These are phyloP conservation scores for Brassica juncea DNA, from an alignment of 345 rosid species.

Conservation along the genomic window DNA sequence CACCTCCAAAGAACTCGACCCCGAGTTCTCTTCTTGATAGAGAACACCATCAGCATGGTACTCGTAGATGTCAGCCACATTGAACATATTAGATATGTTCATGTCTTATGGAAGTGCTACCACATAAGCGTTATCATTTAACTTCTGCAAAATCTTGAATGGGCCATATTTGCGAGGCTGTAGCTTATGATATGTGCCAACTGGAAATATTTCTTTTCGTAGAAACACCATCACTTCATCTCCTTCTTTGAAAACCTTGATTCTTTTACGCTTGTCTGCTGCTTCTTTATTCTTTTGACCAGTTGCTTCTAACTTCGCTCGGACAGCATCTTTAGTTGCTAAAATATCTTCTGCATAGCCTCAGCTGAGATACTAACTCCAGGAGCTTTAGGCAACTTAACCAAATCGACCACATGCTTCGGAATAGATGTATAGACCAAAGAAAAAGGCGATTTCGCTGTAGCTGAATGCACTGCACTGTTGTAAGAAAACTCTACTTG, in stretches of 20 bases:
- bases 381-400: neutral
- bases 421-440: neutral
- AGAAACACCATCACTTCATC: constrained; percentile 15
- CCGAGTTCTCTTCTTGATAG: neutral
- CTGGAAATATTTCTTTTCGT: neutral
- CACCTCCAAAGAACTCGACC: neutral
- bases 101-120: neutral
- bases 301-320: neutral
- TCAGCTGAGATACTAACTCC: neutral
- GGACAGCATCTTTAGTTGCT: neutral
- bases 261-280: neutral
- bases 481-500: no score
- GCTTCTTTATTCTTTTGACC: neutral
- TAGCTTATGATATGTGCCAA: neutral
- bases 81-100: constrained; percentile 1
- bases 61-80: neutral
- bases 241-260: neutral
- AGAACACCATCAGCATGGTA: neutral
- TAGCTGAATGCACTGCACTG: neutral
- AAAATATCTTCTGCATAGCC: neutral
- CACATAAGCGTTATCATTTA: constrained; percentile 16
- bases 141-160: neutral
- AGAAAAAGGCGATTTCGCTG: neutral
- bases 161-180: neutral
- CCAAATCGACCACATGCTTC: neutral